Evolutionary conservation across 495 filamentous ascomycete genomes (phyloP).

Genomic region (Penicillium simplicissimum): DNA sequence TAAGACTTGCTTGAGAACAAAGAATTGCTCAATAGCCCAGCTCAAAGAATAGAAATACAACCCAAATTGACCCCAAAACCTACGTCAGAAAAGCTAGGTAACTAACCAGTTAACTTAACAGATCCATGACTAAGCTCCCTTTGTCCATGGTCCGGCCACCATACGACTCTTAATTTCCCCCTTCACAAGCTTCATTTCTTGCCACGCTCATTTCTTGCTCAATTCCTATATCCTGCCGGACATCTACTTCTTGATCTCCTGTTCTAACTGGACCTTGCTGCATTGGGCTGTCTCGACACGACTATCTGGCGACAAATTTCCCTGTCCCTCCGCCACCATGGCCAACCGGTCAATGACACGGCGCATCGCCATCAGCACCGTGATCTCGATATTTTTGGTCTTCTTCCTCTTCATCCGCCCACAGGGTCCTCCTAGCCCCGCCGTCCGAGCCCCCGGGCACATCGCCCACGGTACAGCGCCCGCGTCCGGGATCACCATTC

Average conservation of each 20-base stretch:
- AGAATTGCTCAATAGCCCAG: background rate
- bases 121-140: slow-evolving; percentile 12
- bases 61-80: background rate
- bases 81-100: too few relatives aligned
- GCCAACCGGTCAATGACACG: slow-evolving; percentile 46
- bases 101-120: too few relatives aligned
- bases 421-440: slow-evolving; percentile 43
- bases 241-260: background rate
- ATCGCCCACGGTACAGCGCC: slow-evolving; percentile 33
- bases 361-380: slow-evolving; percentile 40
- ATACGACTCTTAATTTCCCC: slow-evolving; percentile 2
- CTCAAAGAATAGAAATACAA: background rate
- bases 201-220: background rate
- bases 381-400: slow-evolving; percentile 37
- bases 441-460: slow-evolving; percentile 46
- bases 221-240: slow-evolving; percentile 1
- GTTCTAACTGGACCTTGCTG: background rate
- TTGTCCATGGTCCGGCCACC: background rate
- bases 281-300: background rate
- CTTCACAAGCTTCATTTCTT: background rate
- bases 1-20: background rate
- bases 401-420: slow-evolving; percentile 46
- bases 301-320: slow-evolving; percentile 9
- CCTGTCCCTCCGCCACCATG: slow-evolving; percentile 29
- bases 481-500: slow-evolving; percentile 24